A percentile compares a stretch with the other conserved stretches of the same genome.
Conservation (phyloP, 2,329 filamentous ascomycete genomes). For the Delphinella strobiligena region DNA sequence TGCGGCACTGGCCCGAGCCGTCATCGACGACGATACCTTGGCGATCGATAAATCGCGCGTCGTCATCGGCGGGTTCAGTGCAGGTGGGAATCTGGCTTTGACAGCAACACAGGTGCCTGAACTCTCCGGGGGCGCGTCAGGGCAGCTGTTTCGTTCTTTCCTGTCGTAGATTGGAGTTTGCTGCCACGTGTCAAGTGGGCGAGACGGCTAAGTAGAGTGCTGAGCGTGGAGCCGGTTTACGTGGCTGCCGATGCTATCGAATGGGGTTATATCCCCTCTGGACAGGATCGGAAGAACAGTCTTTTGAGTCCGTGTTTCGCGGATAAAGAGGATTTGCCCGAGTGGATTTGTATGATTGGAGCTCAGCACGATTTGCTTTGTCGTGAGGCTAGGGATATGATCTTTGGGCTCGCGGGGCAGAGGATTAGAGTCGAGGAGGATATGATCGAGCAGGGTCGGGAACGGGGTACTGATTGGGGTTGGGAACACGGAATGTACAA, state of each 20-base stretch:
- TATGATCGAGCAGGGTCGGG: neutral
- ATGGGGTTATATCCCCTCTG: neutral
- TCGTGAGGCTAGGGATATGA: constrained; percentile 5
- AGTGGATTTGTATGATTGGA: constrained; percentile 1
- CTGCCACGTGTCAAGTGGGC: neutral
- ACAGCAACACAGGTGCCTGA: neutral
- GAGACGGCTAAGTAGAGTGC: neutral
- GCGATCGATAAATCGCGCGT: neutral
- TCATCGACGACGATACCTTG: neutral
- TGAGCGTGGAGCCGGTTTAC: neutral
- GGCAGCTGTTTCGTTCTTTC: neutral
- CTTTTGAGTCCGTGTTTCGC: neutral
- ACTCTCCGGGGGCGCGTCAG: neutral
- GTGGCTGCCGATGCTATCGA: neutral
- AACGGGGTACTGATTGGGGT: neutral
- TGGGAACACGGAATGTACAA: constrained; percentile 1
- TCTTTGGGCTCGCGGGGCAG: constrained; percentile 1
- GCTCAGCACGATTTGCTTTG: constrained; percentile 3
- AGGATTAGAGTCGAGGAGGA: too few relatives aligned
- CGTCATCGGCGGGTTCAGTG: constrained; percentile 3
- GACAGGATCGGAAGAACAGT: neutral
- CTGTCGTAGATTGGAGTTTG: neutral
- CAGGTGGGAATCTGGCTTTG: constrained; percentile 3
- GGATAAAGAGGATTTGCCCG: neutral
- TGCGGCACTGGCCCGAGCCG: neutral